A percentile compares a stretch with the other conserved stretches of the same genome.
phyloP scores from a whole-genome alignment of 331 rosid genomes.

The Cydonia oblonga region DNA sequence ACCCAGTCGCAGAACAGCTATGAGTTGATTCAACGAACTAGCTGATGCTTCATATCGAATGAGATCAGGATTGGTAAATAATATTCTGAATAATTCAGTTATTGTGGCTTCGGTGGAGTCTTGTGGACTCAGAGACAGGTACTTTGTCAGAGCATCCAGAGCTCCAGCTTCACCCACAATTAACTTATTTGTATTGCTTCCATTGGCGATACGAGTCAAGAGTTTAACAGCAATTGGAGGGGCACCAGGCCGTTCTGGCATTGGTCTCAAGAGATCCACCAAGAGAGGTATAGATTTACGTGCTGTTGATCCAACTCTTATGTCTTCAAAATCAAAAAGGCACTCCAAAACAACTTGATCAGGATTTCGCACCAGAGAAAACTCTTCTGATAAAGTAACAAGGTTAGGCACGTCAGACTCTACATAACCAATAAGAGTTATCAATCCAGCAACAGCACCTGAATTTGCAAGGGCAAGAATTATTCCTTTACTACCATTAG shows the following conservation, averaged over 20 bases:
- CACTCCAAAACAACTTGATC: constrained; percentile 80
- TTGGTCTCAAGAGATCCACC: constrained; percentile 91
- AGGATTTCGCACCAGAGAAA: constrained; percentile 65
- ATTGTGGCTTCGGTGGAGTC: constrained; percentile 83
- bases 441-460: constrained; percentile 82
- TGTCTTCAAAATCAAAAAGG: constrained; percentile 81
- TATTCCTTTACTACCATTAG: constrained; percentile 63
- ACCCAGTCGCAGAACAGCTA: constrained; percentile 90
- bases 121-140: constrained; percentile 96
- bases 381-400: constrained; percentile 66
- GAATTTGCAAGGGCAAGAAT: constrained; percentile 84
- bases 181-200: constrained; percentile 72
- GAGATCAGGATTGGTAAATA: constrained; percentile 75
- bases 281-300: constrained; percentile 86
- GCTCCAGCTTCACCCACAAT: constrained; percentile 93
- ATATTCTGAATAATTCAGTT: constrained; percentile 70
- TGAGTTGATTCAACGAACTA: constrained; percentile 76
- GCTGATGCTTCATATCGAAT: constrained; percentile 65
- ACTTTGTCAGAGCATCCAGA: constrained; percentile 83
- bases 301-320: constrained; percentile 71
- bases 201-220: constrained; percentile 76
- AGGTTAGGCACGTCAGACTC: constrained; percentile 73
- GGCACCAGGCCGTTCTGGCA: constrained; percentile 85
- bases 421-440: constrained; percentile 58
- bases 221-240: constrained; percentile 83